Evolutionary conservation across 257 asterid species (phyloP), one percentile per base, ranked within the genome.

Genomic region (Lithospermum erythrorhizon): DNA sequence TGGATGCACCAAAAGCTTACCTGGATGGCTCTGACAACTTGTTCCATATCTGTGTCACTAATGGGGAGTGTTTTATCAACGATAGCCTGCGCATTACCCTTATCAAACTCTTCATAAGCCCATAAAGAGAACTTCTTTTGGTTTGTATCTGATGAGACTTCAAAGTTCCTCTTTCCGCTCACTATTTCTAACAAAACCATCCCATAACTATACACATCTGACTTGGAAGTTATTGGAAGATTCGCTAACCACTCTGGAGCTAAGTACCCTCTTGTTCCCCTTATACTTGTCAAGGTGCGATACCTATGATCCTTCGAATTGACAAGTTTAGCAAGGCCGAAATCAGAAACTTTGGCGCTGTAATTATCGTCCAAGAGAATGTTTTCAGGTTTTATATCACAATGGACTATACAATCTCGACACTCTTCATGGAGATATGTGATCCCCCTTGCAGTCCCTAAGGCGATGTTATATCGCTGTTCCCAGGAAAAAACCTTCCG

Each of bases 161-260:
- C 87, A 11, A 86, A 89, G 51, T 89, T 89, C 76, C 95, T 82
- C 75, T 66, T 86, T n/a, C 97, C 95, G 65, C 96, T 82, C 74
- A 85, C 87, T 49, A 78, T 77, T 78, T 88, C 96, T 63, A 88
- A 57, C 64, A 88, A 58, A 11, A 88, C 96, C 96, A 89, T 86
- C 61, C 95, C 96, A 21, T 73, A 89, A 22, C 96, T 82, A 54
- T 80, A 89, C 18, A 89, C 76, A 23, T 89, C 95, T 6, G 95
- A 83, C 67, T 82, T 89, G 13, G 90, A 82, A 52, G 94, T 86
- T 65, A 83, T 81, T 17, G 95, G 95, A 51, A 89, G 94, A 67
- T 89, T 86, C 6, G 96, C 96, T 6, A 89, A 79, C 95, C 96
- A 89, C 68, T 86, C 95, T 0, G 96, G 96, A 58, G 96, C 95